Evolutionary conservation across 2,329 filamentous ascomycete genomes (phyloP).

Genomic region (Biscogniauxia marginata): DNA sequence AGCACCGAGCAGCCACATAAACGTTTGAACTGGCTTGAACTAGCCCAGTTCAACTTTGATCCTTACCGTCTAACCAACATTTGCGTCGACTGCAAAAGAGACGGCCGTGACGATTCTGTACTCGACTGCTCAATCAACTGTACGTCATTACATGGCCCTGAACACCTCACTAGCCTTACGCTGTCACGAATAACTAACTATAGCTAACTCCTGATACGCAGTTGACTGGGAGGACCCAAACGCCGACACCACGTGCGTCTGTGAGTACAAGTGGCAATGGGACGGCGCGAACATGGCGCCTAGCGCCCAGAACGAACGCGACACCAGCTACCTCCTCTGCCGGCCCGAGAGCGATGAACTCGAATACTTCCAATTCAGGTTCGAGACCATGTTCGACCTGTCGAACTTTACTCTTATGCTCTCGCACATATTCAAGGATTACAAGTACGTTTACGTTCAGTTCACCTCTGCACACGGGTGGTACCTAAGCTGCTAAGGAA

Average conservation of each 20-base stretch:
- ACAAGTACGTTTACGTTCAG: conserved; percentile 7
- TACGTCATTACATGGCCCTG: conserved; percentile 7
- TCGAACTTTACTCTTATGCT: conserved; percentile 16
- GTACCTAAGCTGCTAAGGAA: neutral
- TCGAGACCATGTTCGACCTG: conserved; percentile 10
- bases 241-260: conserved; percentile 10
- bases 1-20: neutral
- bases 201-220: neutral
- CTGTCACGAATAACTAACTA: neutral
- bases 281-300: conserved; percentile 5
- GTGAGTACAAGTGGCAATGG: conserved; percentile 14
- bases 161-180: neutral
- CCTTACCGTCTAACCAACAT: conserved; percentile 15
- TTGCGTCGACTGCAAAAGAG: conserved; percentile 14
- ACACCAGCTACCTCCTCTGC: conserved; percentile 12
- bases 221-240: conserved; percentile 17
- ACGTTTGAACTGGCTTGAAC: neutral
- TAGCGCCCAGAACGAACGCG: conserved; percentile 8
- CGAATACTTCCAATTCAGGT: conserved; percentile 20
- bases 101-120: neutral
- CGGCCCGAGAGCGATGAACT: neutral
- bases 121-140: conserved; percentile 18
- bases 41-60: conserved; percentile 18
- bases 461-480: neutral
- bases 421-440: conserved; percentile 17